Evolutionary conservation across 1,139 yeast genomes (phyloP).

Genomic region (Geotrichum fermentans): DNA sequence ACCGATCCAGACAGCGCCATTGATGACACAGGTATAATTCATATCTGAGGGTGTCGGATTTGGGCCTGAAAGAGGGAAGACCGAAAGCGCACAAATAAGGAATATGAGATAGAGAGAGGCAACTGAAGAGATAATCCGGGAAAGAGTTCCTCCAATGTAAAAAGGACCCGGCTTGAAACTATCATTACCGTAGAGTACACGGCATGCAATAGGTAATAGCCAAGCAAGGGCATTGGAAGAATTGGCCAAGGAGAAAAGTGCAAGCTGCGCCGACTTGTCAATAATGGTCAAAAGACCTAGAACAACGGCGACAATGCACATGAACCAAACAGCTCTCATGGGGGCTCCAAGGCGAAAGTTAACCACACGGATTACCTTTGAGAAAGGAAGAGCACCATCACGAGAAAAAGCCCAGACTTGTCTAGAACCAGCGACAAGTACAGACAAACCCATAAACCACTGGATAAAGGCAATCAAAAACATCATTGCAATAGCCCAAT

Average conservation of each 20-base stretch:
- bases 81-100: constrained; percentile 59
- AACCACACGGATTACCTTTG: constrained; percentile 48
- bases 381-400: constrained; percentile 79
- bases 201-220: constrained; percentile 52
- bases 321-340: constrained; percentile 53
- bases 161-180: constrained; percentile 63
- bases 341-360: constrained; percentile 53
- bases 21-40: constrained; percentile 64
- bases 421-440: constrained; percentile 78
- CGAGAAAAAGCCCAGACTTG: constrained; percentile 86
- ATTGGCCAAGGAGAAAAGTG: constrained; percentile 53
- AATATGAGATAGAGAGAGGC: constrained; percentile 41
- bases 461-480: constrained; percentile 32
- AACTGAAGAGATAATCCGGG: constrained; percentile 36
- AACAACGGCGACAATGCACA: constrained; percentile 45
- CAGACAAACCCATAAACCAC: constrained; percentile 59
- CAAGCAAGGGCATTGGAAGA: constrained; percentile 61
- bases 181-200: constrained; percentile 41
- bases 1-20: constrained; percentile 54
- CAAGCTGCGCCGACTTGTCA: constrained; percentile 56
- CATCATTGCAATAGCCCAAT: constrained; percentile 50
- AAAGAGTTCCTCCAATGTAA: constrained; percentile 49
- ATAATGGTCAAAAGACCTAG: constrained; percentile 57
- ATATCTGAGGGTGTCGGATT: constrained; percentile 44
- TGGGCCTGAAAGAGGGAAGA: constrained; percentile 55